Base-by-base conservation (phyloP, 2,329 filamentous ascomycete species). In the Nothopassalora personata region DNA sequence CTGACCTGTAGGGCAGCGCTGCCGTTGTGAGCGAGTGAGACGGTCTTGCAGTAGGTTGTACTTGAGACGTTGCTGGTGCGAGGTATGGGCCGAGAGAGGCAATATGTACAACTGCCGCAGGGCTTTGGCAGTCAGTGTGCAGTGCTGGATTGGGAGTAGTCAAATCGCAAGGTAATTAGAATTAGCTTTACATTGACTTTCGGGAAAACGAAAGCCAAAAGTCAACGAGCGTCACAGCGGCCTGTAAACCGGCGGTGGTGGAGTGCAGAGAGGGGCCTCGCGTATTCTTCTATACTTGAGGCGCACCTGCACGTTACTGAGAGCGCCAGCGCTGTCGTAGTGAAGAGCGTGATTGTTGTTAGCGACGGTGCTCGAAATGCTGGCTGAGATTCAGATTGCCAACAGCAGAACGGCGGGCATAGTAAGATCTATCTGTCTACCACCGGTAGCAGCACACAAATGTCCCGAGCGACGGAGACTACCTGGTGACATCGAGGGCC, bases 21-120 rank as follows among this genome's bases (percentile, higher is more conserved):
- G 36, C 63, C 60, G 63, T 63, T 64, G 59, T 50, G 46, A 56
- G 50, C 51, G 60, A 50, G 54, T 53, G 59, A 45, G 61, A 62
- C 39, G 51, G 55, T 47, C 53, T 51, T 59, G 56, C 43, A 53
- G 52, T 31, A 59, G 54, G 31, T 36, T 48, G 56, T 45, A 34
- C 49, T 53, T 28, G 53, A 57, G 60, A 64, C 63, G 63, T 63
- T 62, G 60, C 43, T 56, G 57, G 57, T 61, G 53, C 58, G 53
- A 54, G 50, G 55, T 54, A 39, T 59, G 51, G 58, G 52, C 53
- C 50, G 15, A 46, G 58, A 47, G 53, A 53, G 58, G 48, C 51
- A 54, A 60, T 60, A 64, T 64, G 62, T 64, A 62, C 56, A 60
- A 58, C 50, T 45, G 58, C 58, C 48, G 58, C 54, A 59, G 23